These are phyloP conservation scores for Fusarium sp. DNA, from an alignment of 2,329 filamentous ascomycete genomes.

Conservation along the genomic window DNA sequence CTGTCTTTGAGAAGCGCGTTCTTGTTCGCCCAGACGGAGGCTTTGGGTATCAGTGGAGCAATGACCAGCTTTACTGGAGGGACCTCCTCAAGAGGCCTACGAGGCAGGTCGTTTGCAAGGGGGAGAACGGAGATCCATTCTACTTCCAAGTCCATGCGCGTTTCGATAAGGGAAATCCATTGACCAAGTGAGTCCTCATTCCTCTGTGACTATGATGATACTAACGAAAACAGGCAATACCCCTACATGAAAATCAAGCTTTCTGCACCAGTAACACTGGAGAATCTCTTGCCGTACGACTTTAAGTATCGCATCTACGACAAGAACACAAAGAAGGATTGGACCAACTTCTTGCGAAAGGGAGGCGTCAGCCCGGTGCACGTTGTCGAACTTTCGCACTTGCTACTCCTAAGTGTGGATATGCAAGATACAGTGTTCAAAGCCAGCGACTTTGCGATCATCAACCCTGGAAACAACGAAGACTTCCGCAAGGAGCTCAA, in stretches of 20 bases:
- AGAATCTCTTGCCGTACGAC: conserved; percentile 95
- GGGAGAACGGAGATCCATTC: conserved; percentile 90
- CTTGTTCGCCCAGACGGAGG: conserved; percentile 93
- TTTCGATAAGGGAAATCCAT: conserved; percentile 86
- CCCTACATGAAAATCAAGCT: conserved; percentile 95
- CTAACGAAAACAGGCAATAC: conserved; percentile 73
- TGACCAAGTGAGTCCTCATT: conserved; percentile 72
- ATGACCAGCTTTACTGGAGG: conserved; percentile 91
- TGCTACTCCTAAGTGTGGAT: conserved; percentile 92
- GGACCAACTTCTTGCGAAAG: conserved; percentile 97
- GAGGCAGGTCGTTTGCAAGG: conserved; percentile 88
- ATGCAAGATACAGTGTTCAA: conserved; percentile 98
- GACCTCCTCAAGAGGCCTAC: conserved; percentile 89
- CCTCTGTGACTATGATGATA: not conserved
- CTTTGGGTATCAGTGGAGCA: conserved; percentile 96
- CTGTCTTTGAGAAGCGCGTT: conserved; percentile 89
- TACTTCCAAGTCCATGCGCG: conserved; percentile 96
- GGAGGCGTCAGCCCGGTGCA: conserved; percentile 97
- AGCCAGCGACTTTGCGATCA: conserved; percentile 95
- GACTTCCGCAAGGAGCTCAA: conserved; percentile 89
- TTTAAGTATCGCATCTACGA: conserved; percentile 99
- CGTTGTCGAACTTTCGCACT: conserved; percentile 94
- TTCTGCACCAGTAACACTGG: conserved; percentile 91
- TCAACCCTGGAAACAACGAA: conserved; percentile 89
- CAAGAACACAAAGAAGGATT: conserved; percentile 98